These are phyloP conservation scores for Apiospora sp. DNA, from an alignment of 2,329 filamentous ascomycete species.

Conservation along the genomic window DNA sequence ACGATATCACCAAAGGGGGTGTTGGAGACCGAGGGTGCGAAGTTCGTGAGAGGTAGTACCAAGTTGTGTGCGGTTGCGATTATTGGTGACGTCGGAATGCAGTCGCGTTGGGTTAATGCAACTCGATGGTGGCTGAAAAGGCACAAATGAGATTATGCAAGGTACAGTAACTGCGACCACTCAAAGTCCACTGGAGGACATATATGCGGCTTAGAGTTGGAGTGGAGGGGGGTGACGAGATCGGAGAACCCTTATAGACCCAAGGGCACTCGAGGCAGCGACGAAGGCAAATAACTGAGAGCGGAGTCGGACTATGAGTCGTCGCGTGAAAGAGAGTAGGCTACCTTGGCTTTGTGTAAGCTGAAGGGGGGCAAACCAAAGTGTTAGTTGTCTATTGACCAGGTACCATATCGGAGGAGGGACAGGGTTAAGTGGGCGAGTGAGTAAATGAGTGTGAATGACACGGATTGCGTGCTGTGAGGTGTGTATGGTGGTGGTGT, in stretches of 20 bases:
- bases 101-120: slow-evolving; percentile 12
- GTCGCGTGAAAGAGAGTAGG: slow-evolving; percentile 31
- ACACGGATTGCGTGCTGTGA: slow-evolving; percentile 11
- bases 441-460: slow-evolving; percentile 23
- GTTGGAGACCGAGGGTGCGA: neutral
- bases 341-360: slow-evolving; percentile 23
- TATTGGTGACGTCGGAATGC: slow-evolving; percentile 26
- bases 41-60: slow-evolving; percentile 16
- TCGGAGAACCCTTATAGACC: slow-evolving; percentile 35
- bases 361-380: slow-evolving; percentile 20
- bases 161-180: slow-evolving; percentile 43
- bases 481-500: neutral
- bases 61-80: slow-evolving; percentile 22
- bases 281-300: slow-evolving; percentile 27
- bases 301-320: slow-evolving; percentile 29
- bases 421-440: slow-evolving; percentile 12
- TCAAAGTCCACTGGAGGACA: slow-evolving; percentile 34
- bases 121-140: neutral
- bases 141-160: slow-evolving; percentile 41
- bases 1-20: slow-evolving; percentile 30
- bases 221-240: slow-evolving; percentile 28
- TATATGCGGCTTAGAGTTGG: slow-evolving; percentile 29
- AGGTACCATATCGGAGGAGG: slow-evolving; percentile 15
- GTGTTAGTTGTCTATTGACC: slow-evolving; percentile 14
- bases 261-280: slow-evolving; percentile 35